Base-by-base conservation (phyloP, 306 rosid species). In the Pyrus communis region DNA sequence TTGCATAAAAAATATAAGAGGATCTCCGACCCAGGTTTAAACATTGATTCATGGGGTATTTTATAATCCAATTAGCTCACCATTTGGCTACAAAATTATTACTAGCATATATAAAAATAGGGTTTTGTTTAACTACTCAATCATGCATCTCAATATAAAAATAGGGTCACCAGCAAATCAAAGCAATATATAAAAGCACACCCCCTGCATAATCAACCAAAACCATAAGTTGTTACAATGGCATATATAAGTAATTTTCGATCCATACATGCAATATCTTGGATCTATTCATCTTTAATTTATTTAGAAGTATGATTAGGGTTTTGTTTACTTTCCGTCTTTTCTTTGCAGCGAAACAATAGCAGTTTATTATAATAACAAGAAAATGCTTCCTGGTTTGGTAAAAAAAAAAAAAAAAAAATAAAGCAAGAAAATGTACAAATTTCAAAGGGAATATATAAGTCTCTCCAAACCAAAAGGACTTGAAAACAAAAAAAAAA, bases 21-120 rank as follows among this genome's bases (percentile, higher is more conserved):
- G 88, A 90, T 88, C 85, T 82, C 77, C 84, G 64, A 69, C 70
- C 84, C 75, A 79, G 65, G 82, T 82, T 81, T 75, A 73, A 80
- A 80, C 68, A 79, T 78, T 80, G 92, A 86, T 84, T 81, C 91
- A 61, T 73, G 76, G 80, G 67, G 63, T 49, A 52, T 73, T 45
- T 63, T 73, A 59, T 54, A 73, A 79, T 78, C 73, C 42, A 78
- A 79, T 82, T 76, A 78, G 69, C 33, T 65, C n/a, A 58, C 78
- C 63, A 74, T 70, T 78, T 57, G 82, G 76, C 27, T 63, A 63
- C 55, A 61, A 65, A 49, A 49, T 49, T 65, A 75, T 61, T 69
- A 45, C 57, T 75, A 63, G 45, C 73, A 23, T 67, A 75, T 27
- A 3, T 21, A 83, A 76, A 60, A 74, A 74, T 78, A 63, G 55